Conservation (phyloP, 139 green algal genomes). For the Limnomonas spitsbergensis region DNA sequence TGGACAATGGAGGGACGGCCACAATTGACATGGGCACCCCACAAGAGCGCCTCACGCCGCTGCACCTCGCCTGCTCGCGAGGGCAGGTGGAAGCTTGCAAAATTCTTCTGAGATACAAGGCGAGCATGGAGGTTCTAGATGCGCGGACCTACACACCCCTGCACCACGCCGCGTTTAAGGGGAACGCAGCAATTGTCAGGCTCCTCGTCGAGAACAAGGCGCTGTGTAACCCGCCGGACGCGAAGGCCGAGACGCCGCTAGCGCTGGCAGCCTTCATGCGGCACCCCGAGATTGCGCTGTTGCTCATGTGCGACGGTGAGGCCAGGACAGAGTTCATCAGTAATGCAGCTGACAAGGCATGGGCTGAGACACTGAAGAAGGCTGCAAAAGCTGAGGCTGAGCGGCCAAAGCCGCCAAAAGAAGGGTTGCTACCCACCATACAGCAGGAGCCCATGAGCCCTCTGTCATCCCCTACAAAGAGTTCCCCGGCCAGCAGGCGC, state of each 20-base stretch:
- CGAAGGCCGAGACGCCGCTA: not conserved
- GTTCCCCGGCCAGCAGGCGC: not conserved
- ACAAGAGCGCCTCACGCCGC: not conserved
- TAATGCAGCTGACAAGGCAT: not conserved
- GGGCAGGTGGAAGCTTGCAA: not conserved
- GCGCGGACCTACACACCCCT: not conserved
- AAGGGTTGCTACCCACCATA: not conserved
- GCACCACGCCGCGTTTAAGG: conserved; percentile 6
- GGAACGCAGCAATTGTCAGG: not conserved
- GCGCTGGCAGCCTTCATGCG: conserved; percentile 5
- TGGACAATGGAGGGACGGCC: not conserved
- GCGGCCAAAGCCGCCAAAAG: not conserved
- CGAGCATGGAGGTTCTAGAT: not conserved
- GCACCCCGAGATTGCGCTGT: not conserved
- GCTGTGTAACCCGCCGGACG: not conserved
- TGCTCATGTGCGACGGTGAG: not conserved
- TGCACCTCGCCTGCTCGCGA: not conserved
- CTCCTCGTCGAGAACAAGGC: not conserved
- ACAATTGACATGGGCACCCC: not conserved
- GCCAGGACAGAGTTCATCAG: not conserved
- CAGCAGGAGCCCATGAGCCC: not conserved
- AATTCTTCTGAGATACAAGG: not conserved
- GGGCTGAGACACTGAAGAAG: not conserved
- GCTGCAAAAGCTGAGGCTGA: not conserved
- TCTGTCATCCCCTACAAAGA: not conserved